Base-by-base conservation (phyloP, 306 rosid genomes). In the Biancaea sappan region DNA sequence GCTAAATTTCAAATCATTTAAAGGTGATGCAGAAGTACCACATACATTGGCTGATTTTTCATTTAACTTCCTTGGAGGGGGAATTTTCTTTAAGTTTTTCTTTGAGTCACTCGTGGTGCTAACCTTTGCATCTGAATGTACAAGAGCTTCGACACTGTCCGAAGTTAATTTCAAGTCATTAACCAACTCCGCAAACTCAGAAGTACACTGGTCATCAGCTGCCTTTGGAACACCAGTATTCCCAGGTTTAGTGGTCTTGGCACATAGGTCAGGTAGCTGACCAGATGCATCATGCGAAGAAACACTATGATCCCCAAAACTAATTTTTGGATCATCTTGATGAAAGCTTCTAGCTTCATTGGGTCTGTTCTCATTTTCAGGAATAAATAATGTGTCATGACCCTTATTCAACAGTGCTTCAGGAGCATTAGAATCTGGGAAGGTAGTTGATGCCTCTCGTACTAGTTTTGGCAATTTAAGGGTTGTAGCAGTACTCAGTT, bases 41-140 rank as follows among this genome's bases (percentile, higher is more conserved):
- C 74, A 50, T 78, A 72, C 84, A 47, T 60, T 71, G 52, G 77
- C 82, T 6, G 81, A 66, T 70, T 72, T 71, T 72, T 86, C 88
- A 3, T 84, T 84, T 8, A 81, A 63, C 63, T 46, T 59, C 57
- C 74, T 70, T 46, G 91, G 80, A 83, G 77, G 81, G 74, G 85
- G 24, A 53, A 83, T 77, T 67, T 78, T 83, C 82, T 48, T 71
- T 48, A 80, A 68, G 24, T 78, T 77, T 75, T 86, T 84, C 82
- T 74, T 78, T 29, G 86, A 74, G 76, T 74, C 65, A 72, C 80
- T 81, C 15, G n/a, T 6, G 72, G 81, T 53, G 71, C 78, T 25
- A 25, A 37, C 31, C 74, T 74, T 80, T 21, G 74, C 86, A 72
- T 83, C 81, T 68, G 83, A 84, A 76, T 52, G 70, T 24, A 41